These are phyloP conservation scores for Arabis alpina DNA, from an alignment of 345 rosid genomes.

Conservation along the genomic window DNA sequence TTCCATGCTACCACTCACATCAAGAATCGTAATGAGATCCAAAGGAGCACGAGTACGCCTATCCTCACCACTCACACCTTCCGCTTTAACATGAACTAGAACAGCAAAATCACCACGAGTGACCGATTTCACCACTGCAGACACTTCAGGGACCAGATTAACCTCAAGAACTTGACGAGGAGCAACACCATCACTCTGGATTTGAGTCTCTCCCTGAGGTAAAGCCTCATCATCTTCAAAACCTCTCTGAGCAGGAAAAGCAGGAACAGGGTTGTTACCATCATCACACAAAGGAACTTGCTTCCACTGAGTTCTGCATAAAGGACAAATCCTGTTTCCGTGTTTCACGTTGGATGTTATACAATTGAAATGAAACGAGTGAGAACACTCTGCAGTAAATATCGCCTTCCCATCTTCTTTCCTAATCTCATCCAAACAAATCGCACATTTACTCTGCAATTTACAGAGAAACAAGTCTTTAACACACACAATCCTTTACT, in stretches of 20 bases:
- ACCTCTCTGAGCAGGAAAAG: slow-evolving; percentile 50
- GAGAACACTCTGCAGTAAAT: slow-evolving; percentile 94
- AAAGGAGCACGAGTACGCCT: slow-evolving; percentile 66
- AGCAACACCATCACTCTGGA: slow-evolving; percentile 33
- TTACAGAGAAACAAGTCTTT: slow-evolving; percentile 32
- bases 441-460: slow-evolving; percentile 75
- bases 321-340: slow-evolving; percentile 85
- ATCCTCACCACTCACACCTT: slow-evolving; percentile 42
- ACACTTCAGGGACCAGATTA: slow-evolving; percentile 42
- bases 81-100: slow-evolving; percentile 85
- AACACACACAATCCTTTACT: slow-evolving; percentile 8
- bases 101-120: slow-evolving; percentile 67
- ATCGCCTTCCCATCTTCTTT: slow-evolving; percentile 82
- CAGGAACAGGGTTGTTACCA: slow-evolving; percentile 43
- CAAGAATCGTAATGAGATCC: slow-evolving; percentile 90
- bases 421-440: slow-evolving; percentile 72
- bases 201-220: slow-evolving; percentile 26
- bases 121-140: slow-evolving; percentile 52
- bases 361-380: slow-evolving; percentile 93
- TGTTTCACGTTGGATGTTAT: slow-evolving; percentile 80
- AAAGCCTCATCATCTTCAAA: slow-evolving; percentile 84
- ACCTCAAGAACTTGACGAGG: slow-evolving; percentile 30
- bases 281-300: slow-evolving; percentile 46
- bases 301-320: slow-evolving; percentile 87
- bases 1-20: slow-evolving; percentile 95